Percentiles rank a stretch among this genome's conserved stretches.
phyloP scores from a whole-genome alignment of 371 early-diverging fungal species.

The Mucor velutinosus region DNA sequence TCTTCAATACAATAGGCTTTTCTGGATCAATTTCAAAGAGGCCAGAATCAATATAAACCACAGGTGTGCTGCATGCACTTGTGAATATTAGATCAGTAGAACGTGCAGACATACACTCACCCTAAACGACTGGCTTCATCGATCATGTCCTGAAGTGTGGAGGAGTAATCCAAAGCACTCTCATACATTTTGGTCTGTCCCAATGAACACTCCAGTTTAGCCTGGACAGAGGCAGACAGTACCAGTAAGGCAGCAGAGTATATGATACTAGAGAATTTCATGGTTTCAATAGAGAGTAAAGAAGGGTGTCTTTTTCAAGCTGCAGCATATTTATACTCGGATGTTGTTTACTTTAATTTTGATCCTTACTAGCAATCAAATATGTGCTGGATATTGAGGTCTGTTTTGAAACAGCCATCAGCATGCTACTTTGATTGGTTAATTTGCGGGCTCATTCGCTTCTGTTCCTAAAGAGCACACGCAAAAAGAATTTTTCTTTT shows the following conservation, averaged over 20 bases:
- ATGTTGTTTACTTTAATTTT: constrained; percentile 3
- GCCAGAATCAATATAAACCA: constrained; percentile 33
- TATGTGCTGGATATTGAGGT: background rate
- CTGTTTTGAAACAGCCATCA: background rate
- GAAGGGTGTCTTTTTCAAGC: background rate
- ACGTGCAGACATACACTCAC: constrained; percentile 4
- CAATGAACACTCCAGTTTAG: constrained; percentile 16
- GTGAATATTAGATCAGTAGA: background rate
- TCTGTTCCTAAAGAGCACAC: background rate
- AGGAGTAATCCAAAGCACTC: constrained; percentile 9
- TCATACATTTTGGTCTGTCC: constrained; percentile 3
- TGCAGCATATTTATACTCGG: background rate
- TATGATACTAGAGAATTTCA: constrained; percentile 12
- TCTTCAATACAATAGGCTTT: constrained; percentile 18
- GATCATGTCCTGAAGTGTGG: constrained; percentile 32
- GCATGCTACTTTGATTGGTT: background rate
- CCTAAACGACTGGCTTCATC: constrained; percentile 29
- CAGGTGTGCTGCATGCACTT: constrained; percentile 17
- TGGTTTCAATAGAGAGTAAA: background rate
- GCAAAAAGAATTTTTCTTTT: constrained; percentile 3
- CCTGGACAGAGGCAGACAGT: background rate
- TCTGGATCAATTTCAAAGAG: constrained; percentile 23
- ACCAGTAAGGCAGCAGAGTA: background rate
- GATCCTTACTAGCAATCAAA: background rate
- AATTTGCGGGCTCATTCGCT: background rate